These are phyloP conservation scores for Lyophyllum shimeji DNA, from an alignment of 768 basidiomycete species.

Conservation along the genomic window DNA sequence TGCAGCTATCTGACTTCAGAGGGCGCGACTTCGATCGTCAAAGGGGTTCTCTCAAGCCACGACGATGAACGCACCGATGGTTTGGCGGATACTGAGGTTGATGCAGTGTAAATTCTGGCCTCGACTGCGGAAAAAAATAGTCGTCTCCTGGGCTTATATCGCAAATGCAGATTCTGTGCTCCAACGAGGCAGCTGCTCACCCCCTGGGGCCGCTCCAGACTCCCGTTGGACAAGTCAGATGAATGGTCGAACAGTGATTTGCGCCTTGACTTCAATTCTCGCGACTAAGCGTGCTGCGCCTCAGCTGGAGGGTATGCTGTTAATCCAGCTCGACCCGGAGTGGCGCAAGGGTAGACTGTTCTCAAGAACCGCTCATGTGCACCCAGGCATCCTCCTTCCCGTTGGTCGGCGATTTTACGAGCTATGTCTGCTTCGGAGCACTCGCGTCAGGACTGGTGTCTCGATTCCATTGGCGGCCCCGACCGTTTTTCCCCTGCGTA, in stretches of 20 bases:
- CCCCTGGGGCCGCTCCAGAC: neutral
- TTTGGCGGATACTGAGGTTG: too few species aligned
- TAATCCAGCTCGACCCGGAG: neutral
- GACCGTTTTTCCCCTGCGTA: neutral
- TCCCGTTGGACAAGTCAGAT: neutral
- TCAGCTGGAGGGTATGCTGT: neutral
- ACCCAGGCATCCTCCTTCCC: neutral
- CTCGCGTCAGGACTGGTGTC: too few species aligned
- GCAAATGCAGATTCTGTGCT: too few species aligned
- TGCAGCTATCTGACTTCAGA: neutral
- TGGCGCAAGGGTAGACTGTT: neutral
- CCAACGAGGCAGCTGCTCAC: neutral
- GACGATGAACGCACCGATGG: too few species aligned
- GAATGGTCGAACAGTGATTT: neutral
- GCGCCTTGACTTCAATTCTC: neutral
- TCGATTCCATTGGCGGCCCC: too few species aligned
- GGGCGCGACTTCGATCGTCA: neutral
- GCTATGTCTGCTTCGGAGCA: neutral
- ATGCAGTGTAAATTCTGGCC: too few species aligned
- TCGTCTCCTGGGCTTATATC: too few species aligned
- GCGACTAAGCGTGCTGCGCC: neutral
- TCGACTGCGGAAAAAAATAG: too few species aligned
- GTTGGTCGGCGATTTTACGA: neutral
- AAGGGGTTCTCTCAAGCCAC: neutral
- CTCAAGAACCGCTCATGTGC: neutral